A percentile compares a stretch with the other conserved stretches of the same genome.
Evolutionary conservation across 2,329 filamentous ascomycete species (phyloP).

Genomic region (Claviceps sp.): DNA sequence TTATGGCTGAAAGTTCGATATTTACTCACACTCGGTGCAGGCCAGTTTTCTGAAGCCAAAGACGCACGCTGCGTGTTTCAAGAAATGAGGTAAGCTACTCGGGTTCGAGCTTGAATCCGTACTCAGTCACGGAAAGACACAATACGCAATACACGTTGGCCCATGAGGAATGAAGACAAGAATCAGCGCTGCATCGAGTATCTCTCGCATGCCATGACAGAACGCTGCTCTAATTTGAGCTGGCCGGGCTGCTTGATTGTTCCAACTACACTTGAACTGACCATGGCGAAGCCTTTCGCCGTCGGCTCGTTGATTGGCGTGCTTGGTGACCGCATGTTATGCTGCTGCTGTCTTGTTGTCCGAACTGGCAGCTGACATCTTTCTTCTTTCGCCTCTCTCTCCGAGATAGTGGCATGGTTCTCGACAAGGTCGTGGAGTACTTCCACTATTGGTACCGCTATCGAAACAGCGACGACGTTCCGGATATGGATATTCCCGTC

Average conservation of each 20-base stretch:
- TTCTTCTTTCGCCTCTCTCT: slow-evolving; percentile 2
- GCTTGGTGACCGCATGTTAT: background rate
- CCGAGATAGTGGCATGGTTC: slow-evolving; percentile 49
- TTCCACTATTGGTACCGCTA: slow-evolving; percentile 72
- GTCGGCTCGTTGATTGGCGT: slow-evolving; percentile 3
- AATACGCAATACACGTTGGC: background rate
- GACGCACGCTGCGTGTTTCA: slow-evolving; percentile 53
- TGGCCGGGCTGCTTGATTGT: slow-evolving; percentile 33
- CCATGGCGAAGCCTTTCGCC: slow-evolving; percentile 7
- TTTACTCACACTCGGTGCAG: slow-evolving; percentile 22
- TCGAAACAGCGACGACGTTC: slow-evolving; percentile 55
- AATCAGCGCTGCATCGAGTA: slow-evolving; percentile 26
- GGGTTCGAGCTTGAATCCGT: no score
- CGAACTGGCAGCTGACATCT: slow-evolving; percentile 5
- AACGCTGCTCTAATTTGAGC: slow-evolving; percentile 17
- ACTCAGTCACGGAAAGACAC: background rate
- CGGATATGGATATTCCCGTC: slow-evolving; percentile 68
- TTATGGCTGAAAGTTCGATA: background rate
- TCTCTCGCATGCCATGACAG: slow-evolving; percentile 24
- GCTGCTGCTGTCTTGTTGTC: background rate
- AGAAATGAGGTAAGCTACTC: slow-evolving; percentile 54
- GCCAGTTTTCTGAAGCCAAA: slow-evolving; percentile 51
- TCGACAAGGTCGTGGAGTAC: slow-evolving; percentile 74
- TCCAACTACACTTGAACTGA: slow-evolving; percentile 55
- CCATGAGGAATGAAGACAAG: slow-evolving; percentile 20